Conservation (phyloP, 2,329 filamentous ascomycete genomes). For the Microsporum ferrugineum region DNA sequence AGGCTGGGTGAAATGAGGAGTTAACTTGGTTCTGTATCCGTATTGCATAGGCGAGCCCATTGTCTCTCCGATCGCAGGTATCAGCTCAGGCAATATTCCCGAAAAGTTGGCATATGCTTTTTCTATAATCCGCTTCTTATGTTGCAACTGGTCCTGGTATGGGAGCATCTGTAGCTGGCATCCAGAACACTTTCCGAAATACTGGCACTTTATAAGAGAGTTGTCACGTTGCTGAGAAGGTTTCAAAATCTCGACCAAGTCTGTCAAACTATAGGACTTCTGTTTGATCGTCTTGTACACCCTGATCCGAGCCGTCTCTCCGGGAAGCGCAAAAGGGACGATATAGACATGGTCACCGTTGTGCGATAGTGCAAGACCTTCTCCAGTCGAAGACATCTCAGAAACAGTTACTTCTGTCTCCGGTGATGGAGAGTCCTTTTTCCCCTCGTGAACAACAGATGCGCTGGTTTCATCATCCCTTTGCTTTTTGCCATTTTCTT, state of each 20-base stretch:
- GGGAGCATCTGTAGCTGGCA: constrained; percentile 98
- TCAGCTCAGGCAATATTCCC: constrained; percentile 58
- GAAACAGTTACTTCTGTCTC: constrained; percentile 75
- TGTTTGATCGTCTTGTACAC: constrained; percentile 59
- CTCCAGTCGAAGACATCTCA: constrained; percentile 79
- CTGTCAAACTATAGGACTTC: constrained; percentile 61
- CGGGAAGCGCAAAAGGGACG: constrained; percentile 78
- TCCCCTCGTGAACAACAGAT: constrained; percentile 38
- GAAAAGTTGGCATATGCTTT: constrained; percentile 91
- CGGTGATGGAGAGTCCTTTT: constrained; percentile 44
- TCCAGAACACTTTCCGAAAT: constrained; percentile 78
- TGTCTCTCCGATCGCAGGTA: constrained; percentile 70
- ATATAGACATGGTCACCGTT: constrained; percentile 63
- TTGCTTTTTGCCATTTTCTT: constrained; percentile 11
- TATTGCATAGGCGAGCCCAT: constrained; percentile 85
- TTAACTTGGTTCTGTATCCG: constrained; percentile 91
- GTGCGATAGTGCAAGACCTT: constrained; percentile 67
- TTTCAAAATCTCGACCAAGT: constrained; percentile 66
- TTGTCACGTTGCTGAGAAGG: constrained; percentile 69
- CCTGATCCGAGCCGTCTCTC: constrained; percentile 68
- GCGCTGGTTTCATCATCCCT: constrained; percentile 20
- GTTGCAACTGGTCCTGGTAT: constrained; percentile 70
- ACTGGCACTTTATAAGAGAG: constrained; percentile 63
- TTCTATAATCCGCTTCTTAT: constrained; percentile 78
- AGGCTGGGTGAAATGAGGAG: constrained; percentile 84